Conservation (phyloP, 768 basidiomycete genomes). For the Suillus subaureus region DNA sequence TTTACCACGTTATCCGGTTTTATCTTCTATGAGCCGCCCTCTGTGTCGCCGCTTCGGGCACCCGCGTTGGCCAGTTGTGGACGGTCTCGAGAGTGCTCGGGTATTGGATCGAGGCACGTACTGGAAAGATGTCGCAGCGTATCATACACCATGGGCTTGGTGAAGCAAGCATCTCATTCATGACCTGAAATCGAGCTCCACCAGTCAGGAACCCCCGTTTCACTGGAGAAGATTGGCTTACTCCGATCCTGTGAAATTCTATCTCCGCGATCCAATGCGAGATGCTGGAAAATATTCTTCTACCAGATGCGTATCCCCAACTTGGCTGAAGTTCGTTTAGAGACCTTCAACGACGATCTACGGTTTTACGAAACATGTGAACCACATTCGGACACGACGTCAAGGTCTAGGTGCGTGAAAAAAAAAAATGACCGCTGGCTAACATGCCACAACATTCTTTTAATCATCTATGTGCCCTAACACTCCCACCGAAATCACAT, state of each 20-base stretch:
- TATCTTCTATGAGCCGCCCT: not conserved
- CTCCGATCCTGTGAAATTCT: not conserved
- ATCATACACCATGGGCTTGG: not conserved
- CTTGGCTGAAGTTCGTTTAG: not conserved
- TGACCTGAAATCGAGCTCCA: not conserved
- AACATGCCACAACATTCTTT: constrained; percentile 7
- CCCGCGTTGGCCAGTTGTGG: not conserved
- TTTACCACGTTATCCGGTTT: not conserved
- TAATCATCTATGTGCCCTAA: not conserved
- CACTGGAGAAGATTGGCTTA: not conserved
- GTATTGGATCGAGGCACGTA: not conserved
- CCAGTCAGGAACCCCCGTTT: constrained; percentile 3
- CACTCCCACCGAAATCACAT: constrained; percentile 1
- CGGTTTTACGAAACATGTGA: not conserved
- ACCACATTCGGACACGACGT: constrained; percentile 3
- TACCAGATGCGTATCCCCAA: constrained; percentile 1
- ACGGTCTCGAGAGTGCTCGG: not conserved
- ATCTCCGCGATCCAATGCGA: constrained; percentile 6
- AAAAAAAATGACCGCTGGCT: not conserved
- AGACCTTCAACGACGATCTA: not conserved
- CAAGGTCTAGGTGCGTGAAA: not conserved
- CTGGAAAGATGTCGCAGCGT: not conserved
- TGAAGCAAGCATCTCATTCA: not conserved
- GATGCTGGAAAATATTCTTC: constrained; percentile 2
- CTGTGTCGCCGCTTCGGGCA: not conserved